phyloP scores from a whole-genome alignment of 2,329 filamentous ascomycete genomes.

The Madurella mycetomatis region DNA sequence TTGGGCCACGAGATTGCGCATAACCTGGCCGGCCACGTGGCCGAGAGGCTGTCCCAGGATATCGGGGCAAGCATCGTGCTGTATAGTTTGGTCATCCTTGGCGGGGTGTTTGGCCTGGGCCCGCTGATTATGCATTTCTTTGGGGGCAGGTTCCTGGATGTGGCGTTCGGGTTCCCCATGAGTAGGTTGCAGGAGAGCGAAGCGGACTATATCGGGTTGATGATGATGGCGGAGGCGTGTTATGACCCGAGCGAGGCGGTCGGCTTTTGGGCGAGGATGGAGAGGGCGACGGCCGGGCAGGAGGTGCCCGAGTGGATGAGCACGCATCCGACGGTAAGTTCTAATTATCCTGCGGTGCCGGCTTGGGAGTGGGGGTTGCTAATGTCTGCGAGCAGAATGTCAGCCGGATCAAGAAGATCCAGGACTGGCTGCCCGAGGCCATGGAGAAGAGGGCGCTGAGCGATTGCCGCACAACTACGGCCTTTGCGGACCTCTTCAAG shows the following conservation, averaged over 20 bases:
- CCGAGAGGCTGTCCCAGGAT: conserved; percentile 56
- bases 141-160: conserved; percentile 50
- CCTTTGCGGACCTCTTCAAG: conserved; percentile 51
- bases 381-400: conserved; percentile 38
- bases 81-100: conserved; percentile 47
- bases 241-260: conserved; percentile 66
- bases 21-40: conserved; percentile 63
- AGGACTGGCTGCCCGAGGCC: conserved; percentile 57
- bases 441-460: conserved; percentile 50
- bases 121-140: conserved; percentile 39
- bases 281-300: conserved; percentile 41
- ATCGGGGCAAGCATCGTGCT: conserved; percentile 50
- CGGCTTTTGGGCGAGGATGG: conserved; percentile 65
- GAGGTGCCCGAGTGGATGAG: conserved; percentile 66
- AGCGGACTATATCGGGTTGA: conserved; percentile 74
- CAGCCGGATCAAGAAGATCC: conserved; percentile 61
- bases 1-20: conserved; percentile 79
- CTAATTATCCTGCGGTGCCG: not conserved
- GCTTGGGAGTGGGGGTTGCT: not conserved
- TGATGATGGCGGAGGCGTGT: conserved; percentile 80
- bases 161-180: conserved; percentile 65
- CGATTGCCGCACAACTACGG: conserved; percentile 49
- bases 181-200: conserved; percentile 69
- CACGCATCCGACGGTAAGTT: conserved; percentile 67
- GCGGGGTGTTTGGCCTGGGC: conserved; percentile 40